Percentiles rank a stretch among this genome's conserved stretches.
These are phyloP conservation scores for Malassezia nana DNA, from an alignment of 1,284 basidiomycete species.

Conservation along the genomic window DNA sequence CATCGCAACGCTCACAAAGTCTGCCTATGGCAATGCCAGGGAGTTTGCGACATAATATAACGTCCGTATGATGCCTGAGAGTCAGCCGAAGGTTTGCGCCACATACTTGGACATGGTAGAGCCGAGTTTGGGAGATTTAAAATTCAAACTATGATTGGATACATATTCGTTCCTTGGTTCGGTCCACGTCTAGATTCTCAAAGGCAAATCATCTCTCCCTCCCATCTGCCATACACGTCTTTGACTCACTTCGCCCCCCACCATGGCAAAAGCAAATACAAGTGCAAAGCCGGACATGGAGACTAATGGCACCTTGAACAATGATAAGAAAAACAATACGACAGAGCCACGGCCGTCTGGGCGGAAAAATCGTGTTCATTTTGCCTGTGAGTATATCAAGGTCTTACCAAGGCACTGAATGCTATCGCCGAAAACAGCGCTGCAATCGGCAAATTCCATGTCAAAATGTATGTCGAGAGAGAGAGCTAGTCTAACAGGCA, in stretches of 20 bases:
- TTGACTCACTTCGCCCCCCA: too few relatives aligned
- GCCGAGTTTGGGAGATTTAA: background rate
- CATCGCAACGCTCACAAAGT: conserved; percentile 97
- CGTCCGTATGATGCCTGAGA: conserved; percentile 56
- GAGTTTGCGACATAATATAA: conserved; percentile 92
- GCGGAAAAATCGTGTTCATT: conserved; percentile 37
- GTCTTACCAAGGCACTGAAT: conserved; percentile 26
- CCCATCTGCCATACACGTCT: too few relatives aligned
- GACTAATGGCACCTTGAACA: background rate
- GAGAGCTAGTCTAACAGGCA: background rate
- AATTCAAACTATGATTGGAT: background rate
- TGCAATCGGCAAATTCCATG: conserved; percentile 43
- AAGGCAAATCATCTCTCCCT: too few relatives aligned
- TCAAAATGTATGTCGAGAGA: conserved; percentile 22
- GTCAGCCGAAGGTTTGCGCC: background rate
- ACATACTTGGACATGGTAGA: conserved; percentile 29
- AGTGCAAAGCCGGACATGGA: background rate
- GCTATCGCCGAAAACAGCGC: conserved; percentile 44
- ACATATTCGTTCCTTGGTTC: background rate
- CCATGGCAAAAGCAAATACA: background rate
- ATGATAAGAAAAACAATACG: background rate
- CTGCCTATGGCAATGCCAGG: conserved; percentile 90
- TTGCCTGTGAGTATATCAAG: conserved; percentile 21
- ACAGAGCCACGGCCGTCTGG: conserved; percentile 18
- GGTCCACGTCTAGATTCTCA: background rate